Percentiles rank a stretch among this genome's conserved stretches.
phyloP scores from a whole-genome alignment of 1,284 basidiomycete genomes.

The Pascua guehoae region DNA sequence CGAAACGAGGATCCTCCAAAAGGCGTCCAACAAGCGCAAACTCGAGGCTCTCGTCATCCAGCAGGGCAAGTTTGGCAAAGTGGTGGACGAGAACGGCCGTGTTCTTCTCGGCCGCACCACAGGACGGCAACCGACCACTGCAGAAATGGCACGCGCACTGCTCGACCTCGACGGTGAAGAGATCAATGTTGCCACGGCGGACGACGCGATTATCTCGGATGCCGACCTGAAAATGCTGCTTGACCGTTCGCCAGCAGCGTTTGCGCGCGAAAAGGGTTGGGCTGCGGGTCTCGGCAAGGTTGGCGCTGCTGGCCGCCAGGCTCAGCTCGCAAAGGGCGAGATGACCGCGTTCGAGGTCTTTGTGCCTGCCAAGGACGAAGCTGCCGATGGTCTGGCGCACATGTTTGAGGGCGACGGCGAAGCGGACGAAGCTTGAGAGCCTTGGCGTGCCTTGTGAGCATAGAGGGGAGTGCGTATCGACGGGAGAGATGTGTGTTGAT shows the following conservation, averaged over 20 bases:
- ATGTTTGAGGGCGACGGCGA: slow-evolving; percentile 53
- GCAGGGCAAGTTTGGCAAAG: slow-evolving; percentile 74
- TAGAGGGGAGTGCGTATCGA: too few relatives aligned
- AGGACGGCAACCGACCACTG: slow-evolving; percentile 57
- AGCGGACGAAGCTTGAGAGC: slow-evolving; percentile 17
- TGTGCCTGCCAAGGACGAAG: slow-evolving; percentile 64
- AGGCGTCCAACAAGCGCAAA: slow-evolving; percentile 79
- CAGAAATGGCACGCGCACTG: slow-evolving; percentile 76
- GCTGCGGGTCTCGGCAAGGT: slow-evolving; percentile 38
- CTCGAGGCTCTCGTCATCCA: slow-evolving; percentile 92
- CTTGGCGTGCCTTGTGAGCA: background rate
- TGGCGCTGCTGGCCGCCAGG: slow-evolving; percentile 33
- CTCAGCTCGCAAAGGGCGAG: slow-evolving; percentile 46
- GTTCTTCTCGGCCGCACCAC: slow-evolving; percentile 47
- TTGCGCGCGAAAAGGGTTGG: slow-evolving; percentile 76
- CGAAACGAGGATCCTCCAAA: slow-evolving; percentile 85
- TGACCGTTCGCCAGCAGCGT: slow-evolving; percentile 76
- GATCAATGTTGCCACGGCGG: slow-evolving; percentile 77
- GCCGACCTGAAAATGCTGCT: slow-evolving; percentile 73
- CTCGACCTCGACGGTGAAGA: slow-evolving; percentile 80
- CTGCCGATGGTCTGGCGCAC: slow-evolving; percentile 67
- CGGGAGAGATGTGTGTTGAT: background rate
- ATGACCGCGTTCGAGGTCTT: slow-evolving; percentile 74
- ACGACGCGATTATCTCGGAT: slow-evolving; percentile 74
- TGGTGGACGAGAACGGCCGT: slow-evolving; percentile 55